Percentiles rank a stretch among this genome's conserved stretches.
Conservation (phyloP, 2,329 filamentous ascomycete species). For the Colletotrichum sp. region DNA sequence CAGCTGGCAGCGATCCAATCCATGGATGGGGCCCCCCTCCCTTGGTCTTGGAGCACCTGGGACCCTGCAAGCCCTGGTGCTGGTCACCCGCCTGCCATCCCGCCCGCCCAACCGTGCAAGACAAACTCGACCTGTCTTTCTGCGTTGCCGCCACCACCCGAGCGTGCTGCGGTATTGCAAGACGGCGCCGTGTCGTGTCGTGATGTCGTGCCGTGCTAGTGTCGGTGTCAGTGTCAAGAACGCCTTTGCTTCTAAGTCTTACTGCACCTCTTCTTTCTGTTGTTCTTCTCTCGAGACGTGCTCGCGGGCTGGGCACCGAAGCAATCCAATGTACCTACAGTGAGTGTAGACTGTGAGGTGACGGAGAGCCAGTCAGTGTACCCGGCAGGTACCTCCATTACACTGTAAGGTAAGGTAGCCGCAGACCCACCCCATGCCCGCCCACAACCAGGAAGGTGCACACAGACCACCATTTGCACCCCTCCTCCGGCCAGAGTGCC, state of each 20-base stretch:
- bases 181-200: background rate
- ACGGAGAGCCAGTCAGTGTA: background rate
- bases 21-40: background rate
- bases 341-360: background rate
- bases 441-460: background rate
- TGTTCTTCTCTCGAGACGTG: background rate
- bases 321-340: background rate
- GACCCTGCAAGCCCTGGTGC: background rate
- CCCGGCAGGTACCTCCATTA: background rate
- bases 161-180: background rate
- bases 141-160: background rate
- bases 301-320: background rate
- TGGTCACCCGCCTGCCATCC: background rate
- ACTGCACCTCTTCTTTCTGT: background rate
- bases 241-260: background rate
- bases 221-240: background rate
- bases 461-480: slow-evolving; percentile 4
- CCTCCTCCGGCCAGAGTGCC: background rate
- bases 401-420: background rate
- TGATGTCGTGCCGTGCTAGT: background rate
- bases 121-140: background rate
- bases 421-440: background rate
- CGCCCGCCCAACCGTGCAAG: background rate
- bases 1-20: background rate
- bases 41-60: background rate